Percentiles rank a stretch among this genome's conserved stretches.
Conservation (phyloP, 1,139 yeast species). For the Kodamaea sp. region DNA sequence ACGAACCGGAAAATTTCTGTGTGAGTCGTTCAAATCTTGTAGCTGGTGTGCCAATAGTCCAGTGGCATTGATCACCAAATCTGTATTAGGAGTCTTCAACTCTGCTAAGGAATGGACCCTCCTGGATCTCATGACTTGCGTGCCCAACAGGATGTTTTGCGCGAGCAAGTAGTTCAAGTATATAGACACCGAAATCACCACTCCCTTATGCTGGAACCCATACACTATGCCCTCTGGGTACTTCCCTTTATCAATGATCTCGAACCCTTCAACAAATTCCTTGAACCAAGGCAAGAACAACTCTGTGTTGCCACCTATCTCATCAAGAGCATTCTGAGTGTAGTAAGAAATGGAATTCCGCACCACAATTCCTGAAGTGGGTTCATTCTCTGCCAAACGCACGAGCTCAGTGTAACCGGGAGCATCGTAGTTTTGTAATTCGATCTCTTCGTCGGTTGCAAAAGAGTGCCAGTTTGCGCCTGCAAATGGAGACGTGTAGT, state of each 20-base stretch:
- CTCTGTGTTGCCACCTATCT: slow-evolving; percentile 14
- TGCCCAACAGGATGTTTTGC: slow-evolving; percentile 40
- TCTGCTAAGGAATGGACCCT: slow-evolving; percentile 12
- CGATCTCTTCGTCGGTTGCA: slow-evolving; percentile 33
- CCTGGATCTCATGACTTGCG: slow-evolving; percentile 30
- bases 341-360: slow-evolving; percentile 28
- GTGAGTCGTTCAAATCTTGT: slow-evolving; percentile 33
- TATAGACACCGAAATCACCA: slow-evolving; percentile 51
- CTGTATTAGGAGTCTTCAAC: slow-evolving; percentile 25
- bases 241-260: slow-evolving; percentile 26
- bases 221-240: slow-evolving; percentile 32
- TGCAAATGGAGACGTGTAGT: slow-evolving; percentile 44
- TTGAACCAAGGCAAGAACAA: slow-evolving; percentile 48
- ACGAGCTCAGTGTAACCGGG: slow-evolving; percentile 42
- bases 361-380: slow-evolving; percentile 47
- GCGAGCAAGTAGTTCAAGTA: slow-evolving; percentile 49
- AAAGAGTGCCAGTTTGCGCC: slow-evolving; percentile 52
- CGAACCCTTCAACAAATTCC: slow-evolving; percentile 36
- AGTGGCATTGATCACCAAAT: slow-evolving; percentile 46
- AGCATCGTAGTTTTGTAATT: slow-evolving; percentile 38
- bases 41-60: slow-evolving; percentile 40
- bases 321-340: slow-evolving; percentile 26
- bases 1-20: slow-evolving; percentile 31
- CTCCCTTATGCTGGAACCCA: slow-evolving; percentile 48
- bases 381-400: slow-evolving; percentile 41